These are phyloP conservation scores for Chloris gayana DNA, from an alignment of 176 grass and related monocot species.

Conservation along the genomic window DNA sequence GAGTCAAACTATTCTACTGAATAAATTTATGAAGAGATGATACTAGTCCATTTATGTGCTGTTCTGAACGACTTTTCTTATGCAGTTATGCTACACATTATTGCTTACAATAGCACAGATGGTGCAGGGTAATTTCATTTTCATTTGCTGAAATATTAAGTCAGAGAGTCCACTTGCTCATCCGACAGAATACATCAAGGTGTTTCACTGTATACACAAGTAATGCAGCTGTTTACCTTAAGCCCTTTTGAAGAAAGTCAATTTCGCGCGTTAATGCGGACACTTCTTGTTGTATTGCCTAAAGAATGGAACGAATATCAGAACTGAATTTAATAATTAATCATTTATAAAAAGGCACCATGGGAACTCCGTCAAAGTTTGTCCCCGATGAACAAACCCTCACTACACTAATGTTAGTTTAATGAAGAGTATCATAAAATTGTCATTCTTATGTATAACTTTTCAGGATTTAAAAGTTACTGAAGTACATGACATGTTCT, in stretches of 20 bases:
- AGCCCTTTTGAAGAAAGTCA: slow-evolving; percentile 72
- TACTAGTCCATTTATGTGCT: slow-evolving; percentile 12
- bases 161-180: slow-evolving; percentile 9
- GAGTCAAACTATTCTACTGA: neutral
- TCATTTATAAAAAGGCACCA: neutral
- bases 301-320: slow-evolving; percentile 15
- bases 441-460: neutral
- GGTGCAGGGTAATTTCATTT: neutral
- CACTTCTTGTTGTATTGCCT: slow-evolving; percentile 66
- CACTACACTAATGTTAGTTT: neutral
- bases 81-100: neutral
- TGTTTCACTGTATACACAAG: neutral
- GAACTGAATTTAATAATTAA: neutral
- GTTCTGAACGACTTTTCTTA: neutral
- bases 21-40: neutral
- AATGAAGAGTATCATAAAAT: neutral
- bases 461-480: neutral
- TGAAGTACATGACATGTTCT: slow-evolving; percentile 18
- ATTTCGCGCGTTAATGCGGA: slow-evolving; percentile 60
- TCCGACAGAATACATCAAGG: neutral
- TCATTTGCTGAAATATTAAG: neutral
- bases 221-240: slow-evolving; percentile 57
- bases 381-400: slow-evolving; percentile 13
- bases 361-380: neutral
- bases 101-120: neutral